These are phyloP conservation scores for Bertia moriformis DNA, from an alignment of 2,329 filamentous ascomycete genomes.

Conservation along the genomic window DNA sequence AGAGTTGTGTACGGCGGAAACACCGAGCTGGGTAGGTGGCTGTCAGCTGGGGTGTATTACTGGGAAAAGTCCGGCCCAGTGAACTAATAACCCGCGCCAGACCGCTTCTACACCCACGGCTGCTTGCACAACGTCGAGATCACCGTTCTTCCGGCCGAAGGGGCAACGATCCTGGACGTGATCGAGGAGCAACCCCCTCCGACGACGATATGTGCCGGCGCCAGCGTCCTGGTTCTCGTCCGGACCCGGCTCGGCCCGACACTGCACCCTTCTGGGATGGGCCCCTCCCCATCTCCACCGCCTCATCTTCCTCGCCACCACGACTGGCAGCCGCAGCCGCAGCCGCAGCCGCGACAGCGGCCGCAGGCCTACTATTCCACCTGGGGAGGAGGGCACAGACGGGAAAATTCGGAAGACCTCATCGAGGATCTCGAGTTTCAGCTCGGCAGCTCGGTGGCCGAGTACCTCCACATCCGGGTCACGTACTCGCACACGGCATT, in stretches of 20 bases:
- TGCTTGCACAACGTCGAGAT: slow-evolving; percentile 32
- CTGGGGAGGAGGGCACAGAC: too few species aligned
- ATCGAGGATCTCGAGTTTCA: slow-evolving; percentile 43
- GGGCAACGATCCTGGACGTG: slow-evolving; percentile 27
- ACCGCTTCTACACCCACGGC: slow-evolving; percentile 18
- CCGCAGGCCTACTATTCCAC: too few species aligned
- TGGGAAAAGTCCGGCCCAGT: too few species aligned
- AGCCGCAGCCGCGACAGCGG: too few species aligned
- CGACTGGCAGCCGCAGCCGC: too few species aligned
- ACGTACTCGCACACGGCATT: slow-evolving; percentile 43
- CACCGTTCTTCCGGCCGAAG: slow-evolving; percentile 24
- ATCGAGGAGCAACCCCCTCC: slow-evolving; percentile 14
- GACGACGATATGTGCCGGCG: slow-evolving; percentile 26
- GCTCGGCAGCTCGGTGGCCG: slow-evolving; percentile 29
- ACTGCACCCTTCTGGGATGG: slow-evolving; percentile 3
- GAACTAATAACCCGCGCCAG: background rate
- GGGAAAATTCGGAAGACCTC: slow-evolving; percentile 33
- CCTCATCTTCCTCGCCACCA: too few species aligned
- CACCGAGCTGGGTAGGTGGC: too few species aligned
- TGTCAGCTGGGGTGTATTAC: too few species aligned
- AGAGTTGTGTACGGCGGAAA: slow-evolving; percentile 4
- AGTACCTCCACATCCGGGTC: slow-evolving; percentile 35
- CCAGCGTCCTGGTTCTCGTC: slow-evolving; percentile 31
- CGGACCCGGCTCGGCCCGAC: slow-evolving; percentile 21
- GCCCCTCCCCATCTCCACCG: background rate